A percentile compares a stretch with the other conserved stretches of the same genome.
These are phyloP conservation scores for Exophiala mesophila DNA, from an alignment of 2,329 filamentous ascomycete species.

Conservation along the genomic window DNA sequence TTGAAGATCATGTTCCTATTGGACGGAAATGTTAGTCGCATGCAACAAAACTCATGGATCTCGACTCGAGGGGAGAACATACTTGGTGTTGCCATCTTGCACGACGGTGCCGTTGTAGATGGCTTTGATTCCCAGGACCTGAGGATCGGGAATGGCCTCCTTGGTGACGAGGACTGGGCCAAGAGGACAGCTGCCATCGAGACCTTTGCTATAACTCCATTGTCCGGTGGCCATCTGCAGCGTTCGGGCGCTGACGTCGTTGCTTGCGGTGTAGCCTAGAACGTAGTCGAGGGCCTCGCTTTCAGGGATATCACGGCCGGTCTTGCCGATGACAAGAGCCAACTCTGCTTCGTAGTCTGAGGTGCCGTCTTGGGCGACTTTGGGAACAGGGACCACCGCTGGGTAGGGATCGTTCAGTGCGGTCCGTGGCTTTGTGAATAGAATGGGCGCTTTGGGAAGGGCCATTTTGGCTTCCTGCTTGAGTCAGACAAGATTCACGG, in stretches of 20 bases:
- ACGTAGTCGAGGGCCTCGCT: slow-evolving; percentile 37
- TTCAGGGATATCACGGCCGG: slow-evolving; percentile 35
- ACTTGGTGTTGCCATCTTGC: slow-evolving; percentile 25
- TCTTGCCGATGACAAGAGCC: slow-evolving; percentile 35
- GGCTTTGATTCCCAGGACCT: slow-evolving; percentile 35
- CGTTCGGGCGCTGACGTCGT: slow-evolving; percentile 39
- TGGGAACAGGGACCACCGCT: slow-evolving; percentile 30
- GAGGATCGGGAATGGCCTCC: slow-evolving; percentile 36
- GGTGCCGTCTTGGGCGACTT: slow-evolving; percentile 35
- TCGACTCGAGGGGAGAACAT: slow-evolving; percentile 1
- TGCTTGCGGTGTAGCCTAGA: slow-evolving; percentile 37
- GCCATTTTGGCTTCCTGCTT: slow-evolving; percentile 34
- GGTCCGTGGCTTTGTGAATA: slow-evolving; percentile 38
- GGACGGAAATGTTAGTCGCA: not conserved
- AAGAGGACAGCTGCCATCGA: slow-evolving; percentile 41
- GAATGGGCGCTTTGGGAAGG: slow-evolving; percentile 34
- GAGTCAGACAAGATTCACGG: too few relatives aligned
- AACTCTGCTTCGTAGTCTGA: slow-evolving; percentile 42
- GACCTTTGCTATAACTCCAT: slow-evolving; percentile 39
- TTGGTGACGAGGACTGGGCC: slow-evolving; percentile 26
- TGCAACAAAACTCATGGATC: not conserved
- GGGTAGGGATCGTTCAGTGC: slow-evolving; percentile 32
- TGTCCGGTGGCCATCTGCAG: slow-evolving; percentile 37
- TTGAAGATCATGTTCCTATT: slow-evolving; percentile 36
- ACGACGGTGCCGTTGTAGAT: slow-evolving; percentile 24